Conservation (phyloP, 2,329 filamentous ascomycete species). For the Fragosphaeria purpurea region DNA sequence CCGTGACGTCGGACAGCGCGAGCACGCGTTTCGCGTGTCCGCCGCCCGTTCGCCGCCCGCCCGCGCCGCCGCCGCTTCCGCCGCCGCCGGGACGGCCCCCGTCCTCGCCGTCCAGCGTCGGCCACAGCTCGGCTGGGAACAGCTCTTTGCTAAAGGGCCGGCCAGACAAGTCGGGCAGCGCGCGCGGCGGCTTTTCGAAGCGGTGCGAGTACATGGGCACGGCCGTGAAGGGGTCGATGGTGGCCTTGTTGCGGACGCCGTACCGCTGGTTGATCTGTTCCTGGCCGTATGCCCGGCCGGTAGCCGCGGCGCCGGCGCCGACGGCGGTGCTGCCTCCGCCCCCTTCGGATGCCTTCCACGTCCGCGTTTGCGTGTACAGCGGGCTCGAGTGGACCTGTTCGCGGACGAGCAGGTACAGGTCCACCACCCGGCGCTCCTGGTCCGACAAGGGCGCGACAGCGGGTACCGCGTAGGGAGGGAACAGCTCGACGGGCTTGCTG, state of each 20-base stretch:
- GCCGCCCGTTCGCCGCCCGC: constrained; percentile 12
- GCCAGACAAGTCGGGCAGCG: constrained; percentile 42
- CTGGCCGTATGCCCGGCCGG: constrained; percentile 38
- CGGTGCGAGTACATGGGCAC: constrained; percentile 49
- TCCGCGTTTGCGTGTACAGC: constrained; percentile 47
- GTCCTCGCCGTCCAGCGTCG: constrained; percentile 41
- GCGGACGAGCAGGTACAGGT: constrained; percentile 44
- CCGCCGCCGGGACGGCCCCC: constrained; percentile 15
- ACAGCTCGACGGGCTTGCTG: constrained; percentile 47
- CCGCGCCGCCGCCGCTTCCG: constrained; percentile 1
- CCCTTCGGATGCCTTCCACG: constrained; percentile 28
- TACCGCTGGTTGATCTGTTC: constrained; percentile 49
- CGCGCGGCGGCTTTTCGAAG: constrained; percentile 40
- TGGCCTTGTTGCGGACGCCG: constrained; percentile 44
- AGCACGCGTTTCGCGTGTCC: constrained; percentile 24
- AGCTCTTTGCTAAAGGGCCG: constrained; percentile 39
- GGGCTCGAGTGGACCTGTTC: constrained; percentile 45
- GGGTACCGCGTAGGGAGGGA: constrained; percentile 46
- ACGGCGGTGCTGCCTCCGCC: background rate
- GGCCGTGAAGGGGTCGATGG: constrained; percentile 46
- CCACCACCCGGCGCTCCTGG: constrained; percentile 37
- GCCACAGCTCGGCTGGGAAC: constrained; percentile 46
- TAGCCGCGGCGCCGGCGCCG: constrained; percentile 18
- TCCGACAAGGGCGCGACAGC: constrained; percentile 31
- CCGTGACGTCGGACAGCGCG: constrained; percentile 36